These are phyloP conservation scores for Globisporangium okanoganense DNA, from an alignment of 352 stramenopile species.

Conservation along the genomic window DNA sequence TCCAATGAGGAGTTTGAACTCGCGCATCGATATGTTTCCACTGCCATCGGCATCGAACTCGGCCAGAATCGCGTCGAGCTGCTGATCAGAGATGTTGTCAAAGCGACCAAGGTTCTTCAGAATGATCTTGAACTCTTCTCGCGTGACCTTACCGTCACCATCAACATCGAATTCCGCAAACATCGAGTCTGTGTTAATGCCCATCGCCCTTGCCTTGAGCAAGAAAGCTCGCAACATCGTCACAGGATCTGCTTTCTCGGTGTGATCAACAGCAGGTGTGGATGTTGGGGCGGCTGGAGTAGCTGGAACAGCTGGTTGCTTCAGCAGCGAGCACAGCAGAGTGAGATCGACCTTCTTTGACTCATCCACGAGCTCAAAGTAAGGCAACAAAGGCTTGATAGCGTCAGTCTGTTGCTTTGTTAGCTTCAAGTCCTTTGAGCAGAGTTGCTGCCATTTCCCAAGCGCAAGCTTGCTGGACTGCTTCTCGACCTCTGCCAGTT, in stretches of 20 bases:
- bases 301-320: background rate
- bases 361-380: slow-evolving; percentile 28
- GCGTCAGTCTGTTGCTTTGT: slow-evolving; percentile 19
- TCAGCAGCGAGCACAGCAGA: slow-evolving; percentile 11
- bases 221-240: slow-evolving; percentile 25
- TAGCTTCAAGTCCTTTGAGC: slow-evolving; percentile 27
- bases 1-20: slow-evolving; percentile 51
- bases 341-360: slow-evolving; percentile 17
- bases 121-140: slow-evolving; percentile 44
- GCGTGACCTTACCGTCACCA: slow-evolving; percentile 48
- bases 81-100: slow-evolving; percentile 29
- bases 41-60: slow-evolving; percentile 48
- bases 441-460: slow-evolving; percentile 34
- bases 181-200: slow-evolving; percentile 38
- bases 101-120: slow-evolving; percentile 50
- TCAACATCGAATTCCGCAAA: slow-evolving; percentile 76
- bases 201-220: slow-evolving; percentile 32
- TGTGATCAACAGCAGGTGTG: background rate
- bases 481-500: slow-evolving; percentile 13
- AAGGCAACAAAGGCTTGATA: slow-evolving; percentile 18
- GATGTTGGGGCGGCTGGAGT: background rate
- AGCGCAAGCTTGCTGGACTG: slow-evolving; percentile 3
- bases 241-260: slow-evolving; percentile 5
- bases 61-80: slow-evolving; percentile 43
- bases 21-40: slow-evolving; percentile 48